Evolutionary conservation across 495 filamentous ascomycete species (phyloP).

Genomic region (Choiromyces venosus): DNA sequence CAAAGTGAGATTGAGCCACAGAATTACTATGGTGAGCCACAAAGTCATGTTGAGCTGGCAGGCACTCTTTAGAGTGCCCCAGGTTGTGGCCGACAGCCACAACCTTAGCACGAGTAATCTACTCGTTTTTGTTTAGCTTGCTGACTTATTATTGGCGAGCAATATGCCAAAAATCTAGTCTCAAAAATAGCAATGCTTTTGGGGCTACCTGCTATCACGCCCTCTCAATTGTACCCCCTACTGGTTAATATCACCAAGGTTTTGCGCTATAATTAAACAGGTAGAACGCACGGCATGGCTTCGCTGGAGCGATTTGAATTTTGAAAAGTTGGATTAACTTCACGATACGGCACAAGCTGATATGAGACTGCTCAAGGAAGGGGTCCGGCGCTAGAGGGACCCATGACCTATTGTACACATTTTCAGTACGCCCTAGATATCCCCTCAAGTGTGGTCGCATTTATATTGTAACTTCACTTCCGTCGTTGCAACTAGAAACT

Average conservation of each 20-base stretch:
- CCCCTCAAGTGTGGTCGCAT: neutral
- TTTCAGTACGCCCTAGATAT: neutral
- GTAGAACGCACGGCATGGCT: neutral
- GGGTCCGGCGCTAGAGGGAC: neutral
- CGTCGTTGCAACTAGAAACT: neutral
- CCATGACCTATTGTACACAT: neutral
- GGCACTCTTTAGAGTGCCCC: too few species aligned
- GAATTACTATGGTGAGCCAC: too few species aligned
- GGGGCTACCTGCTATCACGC: neutral
- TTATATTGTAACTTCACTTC: neutral
- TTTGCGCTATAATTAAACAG: neutral
- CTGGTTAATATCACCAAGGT: neutral
- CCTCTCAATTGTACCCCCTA: neutral
- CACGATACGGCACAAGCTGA: neutral
- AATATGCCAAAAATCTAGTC: neutral
- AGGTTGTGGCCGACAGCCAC: too few species aligned
- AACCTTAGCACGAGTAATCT: too few species aligned
- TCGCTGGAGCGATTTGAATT: too few species aligned
- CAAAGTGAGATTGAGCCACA: too few species aligned
- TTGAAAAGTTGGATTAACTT: neutral
- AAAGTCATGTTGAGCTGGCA: too few species aligned
- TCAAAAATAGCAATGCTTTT: neutral
- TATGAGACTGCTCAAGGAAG: neutral
- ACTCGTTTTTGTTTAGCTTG: too few species aligned
- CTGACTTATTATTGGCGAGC: too few species aligned